Percentiles rank a stretch among this genome's conserved stretches.
phyloP scores from a whole-genome alignment of 371 early-diverging fungal genomes.

The Ecytonucleospora hepatopenaei region DNA sequence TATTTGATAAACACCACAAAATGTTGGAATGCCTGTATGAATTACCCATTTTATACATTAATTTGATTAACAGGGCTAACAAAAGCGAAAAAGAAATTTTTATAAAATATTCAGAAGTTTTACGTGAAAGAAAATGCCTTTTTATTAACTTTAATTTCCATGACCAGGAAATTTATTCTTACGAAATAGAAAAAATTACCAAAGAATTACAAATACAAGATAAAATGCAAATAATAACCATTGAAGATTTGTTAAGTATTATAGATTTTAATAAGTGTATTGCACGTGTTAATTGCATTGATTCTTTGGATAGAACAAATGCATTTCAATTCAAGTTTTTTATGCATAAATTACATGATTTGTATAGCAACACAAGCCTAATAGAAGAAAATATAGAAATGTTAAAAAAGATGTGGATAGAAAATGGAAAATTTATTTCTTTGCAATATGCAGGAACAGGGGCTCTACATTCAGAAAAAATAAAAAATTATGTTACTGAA shows the following conservation, averaged over 20 bases:
- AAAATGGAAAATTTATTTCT: constrained; percentile 90
- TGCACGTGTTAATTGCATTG: constrained; percentile 93
- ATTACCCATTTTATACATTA: constrained; percentile 65
- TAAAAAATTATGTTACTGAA: too few species aligned
- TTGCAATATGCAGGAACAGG: constrained; percentile 87
- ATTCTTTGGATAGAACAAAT: constrained; percentile 96
- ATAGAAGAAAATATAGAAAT: constrained; percentile 16
- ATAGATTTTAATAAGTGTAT: too few species aligned
- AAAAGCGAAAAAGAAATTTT: constrained; percentile 59
- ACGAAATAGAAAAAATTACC: constrained; percentile 61
- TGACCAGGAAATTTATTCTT: neutral
- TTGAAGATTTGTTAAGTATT: constrained; percentile 61
- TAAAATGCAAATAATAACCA: too few species aligned
- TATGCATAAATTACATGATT: too few species aligned
- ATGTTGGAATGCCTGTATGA: neutral
- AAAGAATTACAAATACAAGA: too few species aligned
- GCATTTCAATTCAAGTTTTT: constrained; percentile 91
- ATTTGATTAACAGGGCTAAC: constrained; percentile 64
- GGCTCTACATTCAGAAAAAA: constrained; percentile 83
- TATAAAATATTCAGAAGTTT: neutral
- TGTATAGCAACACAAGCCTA: constrained; percentile 75
- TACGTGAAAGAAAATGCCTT: neutral
- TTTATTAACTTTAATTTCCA: constrained; percentile 56
- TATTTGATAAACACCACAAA: neutral
- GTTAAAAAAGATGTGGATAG: constrained; percentile 79